Evolutionary conservation across 2,329 filamentous ascomycete genomes (phyloP).

Genomic region (Penicillium sp.): DNA sequence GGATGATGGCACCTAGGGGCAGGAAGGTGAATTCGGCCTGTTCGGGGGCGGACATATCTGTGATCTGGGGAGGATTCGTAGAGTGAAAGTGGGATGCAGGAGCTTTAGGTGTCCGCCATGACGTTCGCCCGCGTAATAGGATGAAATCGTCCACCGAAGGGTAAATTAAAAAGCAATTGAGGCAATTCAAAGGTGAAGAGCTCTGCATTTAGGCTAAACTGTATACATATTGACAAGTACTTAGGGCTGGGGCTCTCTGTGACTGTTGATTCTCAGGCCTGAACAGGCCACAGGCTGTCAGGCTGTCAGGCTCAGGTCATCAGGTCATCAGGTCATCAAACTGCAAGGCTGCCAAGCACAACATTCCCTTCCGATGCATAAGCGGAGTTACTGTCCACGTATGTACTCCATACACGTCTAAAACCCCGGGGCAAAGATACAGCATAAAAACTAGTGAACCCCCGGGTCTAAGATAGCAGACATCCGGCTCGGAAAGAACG

Average conservation of each 20-base stretch:
- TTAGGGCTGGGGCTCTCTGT: neutral
- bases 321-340: too few species aligned
- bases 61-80: constrained; percentile 8
- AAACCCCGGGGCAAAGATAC: neutral
- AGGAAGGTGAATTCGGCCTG: constrained; percentile 43
- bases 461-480: constrained; percentile 7
- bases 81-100: neutral
- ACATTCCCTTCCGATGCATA: neutral
- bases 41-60: constrained; percentile 23
- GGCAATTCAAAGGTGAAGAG: constrained; percentile 2
- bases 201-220: constrained; percentile 11
- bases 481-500: constrained; percentile 20
- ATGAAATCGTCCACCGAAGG: constrained; percentile 16
- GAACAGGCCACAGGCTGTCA: neutral
- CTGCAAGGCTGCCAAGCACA: neutral
- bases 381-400: neutral
- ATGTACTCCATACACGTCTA: neutral
- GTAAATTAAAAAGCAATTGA: constrained; percentile 1
- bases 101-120: constrained; percentile 10
- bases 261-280: neutral
- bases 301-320: neutral
- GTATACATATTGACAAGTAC: neutral
- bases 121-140: constrained; percentile 23
- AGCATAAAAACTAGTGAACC: neutral
- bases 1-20: constrained; percentile 46